Base-by-base conservation (phyloP, 2,329 filamentous ascomycete species). In the Geosmithia morbida region DNA sequence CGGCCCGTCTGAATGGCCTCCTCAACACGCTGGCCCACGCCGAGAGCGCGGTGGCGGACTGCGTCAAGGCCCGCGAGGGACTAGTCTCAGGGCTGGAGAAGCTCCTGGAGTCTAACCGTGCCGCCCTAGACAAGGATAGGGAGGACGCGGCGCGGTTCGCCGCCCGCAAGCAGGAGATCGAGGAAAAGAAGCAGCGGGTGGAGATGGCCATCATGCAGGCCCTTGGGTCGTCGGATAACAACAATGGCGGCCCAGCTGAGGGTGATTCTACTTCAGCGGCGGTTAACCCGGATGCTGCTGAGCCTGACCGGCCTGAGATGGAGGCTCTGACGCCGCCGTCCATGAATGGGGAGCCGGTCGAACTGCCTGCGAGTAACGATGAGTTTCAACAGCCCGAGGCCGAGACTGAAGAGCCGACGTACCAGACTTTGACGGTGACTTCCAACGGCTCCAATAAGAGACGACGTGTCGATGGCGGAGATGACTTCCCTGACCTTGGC, bases 141-240 rank as follows among this genome's bases (percentile, higher is more conserved):
- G 65, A 71, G 4, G 72, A 83, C 37, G 68, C 80, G n/a, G 61
- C 71, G 7, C 42, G 20, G 20, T 13, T 49, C 7, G 19, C 42
- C 11, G 41, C 44, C 39, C 80, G 83, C 48, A 87, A 84, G 55
- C 65, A 69, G 2, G 79, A 81, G 48, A 86, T 88, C 16, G 89
- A 96, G 55, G 68, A 72, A 17, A 89, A 87, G 66, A 94, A 94
- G 63, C 80, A 82, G 46, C 84, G 92, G 44, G 88, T 98, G 7
- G 92, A 98, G 63, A 79, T 90, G 53, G 83, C 79, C 45, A 97
- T 98, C 54, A 87, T 98, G 75, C 79, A 84, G 46, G 87, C 86
- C 8, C 74, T 95, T 19, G 79, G 80, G 14, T 75, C 77, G 8
- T 72, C 76, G 49, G 66, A 69, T 18, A 65, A 68, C 44, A 66